Evolutionary conservation across 495 filamentous ascomycete species (phyloP).

Genomic region (Penicillium antarcticum): DNA sequence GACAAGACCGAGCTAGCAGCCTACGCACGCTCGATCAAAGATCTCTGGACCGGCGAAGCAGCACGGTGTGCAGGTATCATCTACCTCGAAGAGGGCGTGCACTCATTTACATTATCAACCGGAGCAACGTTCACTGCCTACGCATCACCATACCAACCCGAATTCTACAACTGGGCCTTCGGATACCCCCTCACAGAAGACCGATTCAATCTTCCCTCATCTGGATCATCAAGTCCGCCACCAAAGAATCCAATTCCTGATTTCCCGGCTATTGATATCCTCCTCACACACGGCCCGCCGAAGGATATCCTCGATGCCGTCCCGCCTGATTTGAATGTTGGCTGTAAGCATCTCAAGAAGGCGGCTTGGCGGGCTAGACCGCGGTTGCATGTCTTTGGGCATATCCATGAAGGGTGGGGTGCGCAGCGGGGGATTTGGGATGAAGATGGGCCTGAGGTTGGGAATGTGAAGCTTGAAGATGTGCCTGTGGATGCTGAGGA

Average conservation of each 20-base stretch:
- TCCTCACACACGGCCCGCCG: slow-evolving; percentile 76
- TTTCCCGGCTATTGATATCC: slow-evolving; percentile 55
- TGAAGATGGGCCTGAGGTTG: slow-evolving; percentile 14
- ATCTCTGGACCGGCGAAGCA: slow-evolving; percentile 45
- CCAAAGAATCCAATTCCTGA: slow-evolving; percentile 47
- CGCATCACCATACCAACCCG: slow-evolving; percentile 66
- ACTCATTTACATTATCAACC: slow-evolving; percentile 52
- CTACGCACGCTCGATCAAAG: slow-evolving; percentile 28
- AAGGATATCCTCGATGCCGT: slow-evolving; percentile 53
- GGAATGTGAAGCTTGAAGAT: slow-evolving; percentile 18
- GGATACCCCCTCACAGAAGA: slow-evolving; percentile 52
- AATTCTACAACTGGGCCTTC: slow-evolving; percentile 59
- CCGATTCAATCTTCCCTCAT: slow-evolving; percentile 46
- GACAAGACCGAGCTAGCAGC: slow-evolving; percentile 8
- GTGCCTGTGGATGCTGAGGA: slow-evolving; percentile 34
- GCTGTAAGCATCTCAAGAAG: slow-evolving; percentile 44
- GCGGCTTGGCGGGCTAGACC: slow-evolving; percentile 46
- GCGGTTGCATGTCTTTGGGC: slow-evolving; percentile 56
- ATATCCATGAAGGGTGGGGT: slow-evolving; percentile 72
- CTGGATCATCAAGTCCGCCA: slow-evolving; percentile 6
- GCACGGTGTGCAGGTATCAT: slow-evolving; percentile 51
- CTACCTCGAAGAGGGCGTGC: slow-evolving; percentile 65
- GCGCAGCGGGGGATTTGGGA: slow-evolving; percentile 57
- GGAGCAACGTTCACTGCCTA: slow-evolving; percentile 63
- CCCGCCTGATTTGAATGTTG: slow-evolving; percentile 30